Evolutionary conservation across 306 rosid genomes (phyloP), one percentile per base, ranked within the genome.

Genomic region (Prunus campanulata): DNA sequence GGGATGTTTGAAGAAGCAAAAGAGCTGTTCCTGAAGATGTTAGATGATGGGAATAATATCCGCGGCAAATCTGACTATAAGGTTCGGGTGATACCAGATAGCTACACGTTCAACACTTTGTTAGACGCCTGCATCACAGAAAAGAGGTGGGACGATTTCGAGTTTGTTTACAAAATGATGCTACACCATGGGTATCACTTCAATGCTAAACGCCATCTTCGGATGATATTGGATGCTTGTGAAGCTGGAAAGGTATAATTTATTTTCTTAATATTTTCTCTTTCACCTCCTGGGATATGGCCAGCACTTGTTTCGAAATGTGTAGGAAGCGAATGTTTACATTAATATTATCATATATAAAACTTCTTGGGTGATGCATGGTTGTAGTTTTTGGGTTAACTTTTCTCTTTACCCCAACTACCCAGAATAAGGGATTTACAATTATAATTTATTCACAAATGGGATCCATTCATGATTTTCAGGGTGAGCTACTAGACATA

Each of bases 181-280:
- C 59, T 94, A 69, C 78, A 67, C 77, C 86, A 84, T 77, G 97
- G 93, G 29, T 85, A 65, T 78, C 87, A 86, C 86, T 94, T 94
- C 88, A 90, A 94, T 83, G 78, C 91, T 35, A 94, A 89, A 83
- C 98, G 97, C 19, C 97, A 94, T 85, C 95, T 92, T 82, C 90
- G 84, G 79, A 85, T 94, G 91, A 70, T 91, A 84, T 49, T 92
- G 81, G 86, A 83, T 54, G 97, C 96, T 83, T 86, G 87, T 14
- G 83, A 87, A 82, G 92, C 91, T 48, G 95, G 95, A 83, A 90
- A 84, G 98, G 98, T 94, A 75, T 61, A 47, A 72, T 60, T 79
- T 30, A 69, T 52, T n/a, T 47, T 52, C 44, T 29, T 59, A 51
- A 62, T 8, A 77, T 25, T 27, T 77, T 59, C 14, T 59, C 44